Evolutionary conservation across 192 early-diverging fungal genomes (phyloP).

Genomic region (Mortierella antarctica): DNA sequence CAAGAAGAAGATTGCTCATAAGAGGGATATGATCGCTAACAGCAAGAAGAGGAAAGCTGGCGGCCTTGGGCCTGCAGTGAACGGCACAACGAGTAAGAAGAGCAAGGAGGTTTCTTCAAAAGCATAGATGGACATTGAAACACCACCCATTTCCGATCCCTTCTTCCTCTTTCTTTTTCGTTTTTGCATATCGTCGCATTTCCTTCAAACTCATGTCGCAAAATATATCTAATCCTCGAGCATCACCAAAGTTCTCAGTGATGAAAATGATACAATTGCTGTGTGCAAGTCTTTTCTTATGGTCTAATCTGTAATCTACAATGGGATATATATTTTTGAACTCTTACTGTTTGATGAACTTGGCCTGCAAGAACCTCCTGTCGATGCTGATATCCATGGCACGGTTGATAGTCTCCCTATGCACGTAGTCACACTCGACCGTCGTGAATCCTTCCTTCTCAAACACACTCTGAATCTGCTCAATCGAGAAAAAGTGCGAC

Average conservation of each 20-base stretch:
- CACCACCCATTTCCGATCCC: not conserved
- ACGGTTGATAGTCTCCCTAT: constrained; percentile 76
- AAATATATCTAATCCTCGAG: constrained; percentile 8
- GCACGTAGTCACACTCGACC: constrained; percentile 69
- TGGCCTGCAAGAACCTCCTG: constrained; percentile 80
- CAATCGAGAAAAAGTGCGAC: constrained; percentile 89
- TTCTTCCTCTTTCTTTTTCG: not conserved
- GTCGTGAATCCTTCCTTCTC: constrained; percentile 70
- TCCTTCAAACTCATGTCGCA: not conserved
- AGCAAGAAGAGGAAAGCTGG: constrained; percentile 49
- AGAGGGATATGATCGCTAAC: constrained; percentile 63
- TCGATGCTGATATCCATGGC: constrained; percentile 74
- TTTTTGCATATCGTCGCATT: not conserved
- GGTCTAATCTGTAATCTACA: constrained; percentile 18
- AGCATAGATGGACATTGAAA: constrained; percentile 1
- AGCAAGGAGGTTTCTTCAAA: constrained; percentile 11
- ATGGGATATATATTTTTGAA: not conserved
- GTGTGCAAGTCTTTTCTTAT: not conserved
- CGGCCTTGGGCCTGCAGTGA: not conserved
- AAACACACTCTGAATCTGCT: constrained; percentile 70
- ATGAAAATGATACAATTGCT: not conserved
- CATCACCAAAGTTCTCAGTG: not conserved
- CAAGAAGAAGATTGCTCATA: constrained; percentile 72
- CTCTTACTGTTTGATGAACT: constrained; percentile 68
- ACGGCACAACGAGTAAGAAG: constrained; percentile 18